phyloP scores from a whole-genome alignment of 129 eudicot species.

The Flaveria ramosissima region DNA sequence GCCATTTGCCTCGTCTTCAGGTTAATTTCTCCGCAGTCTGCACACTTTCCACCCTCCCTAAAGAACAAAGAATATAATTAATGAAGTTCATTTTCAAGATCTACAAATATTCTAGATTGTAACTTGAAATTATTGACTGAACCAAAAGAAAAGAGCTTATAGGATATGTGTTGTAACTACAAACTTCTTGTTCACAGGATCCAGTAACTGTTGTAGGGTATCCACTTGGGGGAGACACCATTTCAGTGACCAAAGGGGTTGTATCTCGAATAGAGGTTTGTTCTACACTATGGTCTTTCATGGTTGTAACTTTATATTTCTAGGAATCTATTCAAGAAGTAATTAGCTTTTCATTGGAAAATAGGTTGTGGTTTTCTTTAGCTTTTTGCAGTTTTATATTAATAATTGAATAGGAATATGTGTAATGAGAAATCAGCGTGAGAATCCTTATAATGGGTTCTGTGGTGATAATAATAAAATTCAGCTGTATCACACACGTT shows the following conservation, averaged over 20 bases:
- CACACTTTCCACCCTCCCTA: neutral
- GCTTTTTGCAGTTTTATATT: slow-evolving; percentile 4
- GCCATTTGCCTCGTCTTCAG: slow-evolving; percentile 92
- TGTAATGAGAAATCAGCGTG: neutral
- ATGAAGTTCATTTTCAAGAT: slow-evolving; percentile 11
- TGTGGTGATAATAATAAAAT: neutral
- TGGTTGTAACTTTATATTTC: slow-evolving; percentile 1
- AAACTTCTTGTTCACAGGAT: slow-evolving; percentile 52
- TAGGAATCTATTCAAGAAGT: slow-evolving; percentile 16
- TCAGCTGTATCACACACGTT: neutral
- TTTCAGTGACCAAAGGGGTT: slow-evolving; percentile 97
- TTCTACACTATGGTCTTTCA: slow-evolving; percentile 20
- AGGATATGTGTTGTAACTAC: slow-evolving; percentile 25
- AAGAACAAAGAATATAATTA: neutral
- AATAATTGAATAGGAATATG: neutral
- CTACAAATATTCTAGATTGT: slow-evolving; percentile 4
- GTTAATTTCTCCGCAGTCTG: slow-evolving; percentile 36
- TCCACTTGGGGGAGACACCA: slow-evolving; percentile 99
- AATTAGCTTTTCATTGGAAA: slow-evolving; percentile 11
- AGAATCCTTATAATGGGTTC: neutral
- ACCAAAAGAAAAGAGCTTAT: slow-evolving; percentile 5
- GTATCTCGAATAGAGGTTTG: slow-evolving; percentile 98
- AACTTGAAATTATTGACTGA: slow-evolving; percentile 9
- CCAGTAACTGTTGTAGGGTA: slow-evolving; percentile 95
- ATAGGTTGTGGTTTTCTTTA: slow-evolving; percentile 1